Conservation (phyloP, 2,329 filamentous ascomycete genomes). For the Beauveria pseudobassiana region DNA sequence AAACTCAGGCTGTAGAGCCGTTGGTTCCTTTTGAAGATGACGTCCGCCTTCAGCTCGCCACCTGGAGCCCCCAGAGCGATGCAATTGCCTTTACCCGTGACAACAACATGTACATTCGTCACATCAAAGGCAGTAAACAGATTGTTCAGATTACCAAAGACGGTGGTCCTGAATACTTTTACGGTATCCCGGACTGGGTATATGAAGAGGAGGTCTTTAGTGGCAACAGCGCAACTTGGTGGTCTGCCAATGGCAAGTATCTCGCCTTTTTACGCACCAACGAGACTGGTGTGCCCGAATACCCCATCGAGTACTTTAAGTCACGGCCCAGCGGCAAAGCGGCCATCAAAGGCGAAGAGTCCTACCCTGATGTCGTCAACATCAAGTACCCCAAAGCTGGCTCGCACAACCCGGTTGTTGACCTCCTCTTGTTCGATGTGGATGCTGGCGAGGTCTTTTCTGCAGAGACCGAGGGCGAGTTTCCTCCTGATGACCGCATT, state of each 20-base stretch:
- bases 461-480: slow-evolving; percentile 69
- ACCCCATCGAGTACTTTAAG: slow-evolving; percentile 88
- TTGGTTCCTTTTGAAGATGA: slow-evolving; percentile 62
- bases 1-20: slow-evolving; percentile 66
- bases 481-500: slow-evolving; percentile 72
- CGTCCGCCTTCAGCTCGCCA: slow-evolving; percentile 70
- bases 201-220: slow-evolving; percentile 66
- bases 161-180: slow-evolving; percentile 83
- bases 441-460: slow-evolving; percentile 69
- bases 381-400: slow-evolving; percentile 99
- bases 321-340: slow-evolving; percentile 71
- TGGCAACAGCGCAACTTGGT: slow-evolving; percentile 84
- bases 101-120: slow-evolving; percentile 84
- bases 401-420: slow-evolving; percentile 84
- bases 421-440: slow-evolving; percentile 83
- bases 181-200: slow-evolving; percentile 96
- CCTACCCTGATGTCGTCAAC: slow-evolving; percentile 79
- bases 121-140: slow-evolving; percentile 41
- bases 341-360: slow-evolving; percentile 64
- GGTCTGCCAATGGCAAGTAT: slow-evolving; percentile 83
- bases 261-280: slow-evolving; percentile 90
- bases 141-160: slow-evolving; percentile 74
- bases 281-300: slow-evolving; percentile 85
- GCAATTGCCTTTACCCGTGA: slow-evolving; percentile 81
- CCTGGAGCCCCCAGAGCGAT: slow-evolving; percentile 83